Conservation (phyloP, 1,284 basidiomycete genomes). For the Moesziomyces sp. region DNA sequence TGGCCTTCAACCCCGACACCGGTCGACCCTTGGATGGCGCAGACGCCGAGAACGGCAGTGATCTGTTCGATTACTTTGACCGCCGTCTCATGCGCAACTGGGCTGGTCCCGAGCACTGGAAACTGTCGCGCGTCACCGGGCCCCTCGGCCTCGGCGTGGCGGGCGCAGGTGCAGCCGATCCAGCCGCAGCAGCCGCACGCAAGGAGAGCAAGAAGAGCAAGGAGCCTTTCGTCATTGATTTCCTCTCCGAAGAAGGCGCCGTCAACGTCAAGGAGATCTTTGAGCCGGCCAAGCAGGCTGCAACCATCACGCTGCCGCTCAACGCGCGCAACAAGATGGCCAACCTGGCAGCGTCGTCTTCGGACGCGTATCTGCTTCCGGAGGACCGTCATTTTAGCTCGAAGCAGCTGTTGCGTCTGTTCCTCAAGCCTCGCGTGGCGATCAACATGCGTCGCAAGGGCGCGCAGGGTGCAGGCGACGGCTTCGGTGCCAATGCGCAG, state of each 20-base stretch:
- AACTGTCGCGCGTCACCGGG: slow-evolving; percentile 71
- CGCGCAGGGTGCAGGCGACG: slow-evolving; percentile 76
- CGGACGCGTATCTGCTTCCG: slow-evolving; percentile 79
- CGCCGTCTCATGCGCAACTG: slow-evolving; percentile 89
- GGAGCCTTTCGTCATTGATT: slow-evolving; percentile 88
- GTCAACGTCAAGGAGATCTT: slow-evolving; percentile 84
- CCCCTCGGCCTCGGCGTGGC: slow-evolving; percentile 29
- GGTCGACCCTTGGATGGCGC: slow-evolving; percentile 32
- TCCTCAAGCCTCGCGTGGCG: slow-evolving; percentile 78
- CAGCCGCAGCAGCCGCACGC: slow-evolving; percentile 22
- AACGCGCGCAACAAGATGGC: slow-evolving; percentile 69
- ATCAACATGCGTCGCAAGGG: slow-evolving; percentile 75
- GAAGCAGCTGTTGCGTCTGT: slow-evolving; percentile 86
- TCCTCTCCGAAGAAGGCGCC: slow-evolving; percentile 74
- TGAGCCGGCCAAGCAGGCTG: slow-evolving; percentile 67
- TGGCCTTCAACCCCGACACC: slow-evolving; percentile 71
- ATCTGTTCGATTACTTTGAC: slow-evolving; percentile 89
- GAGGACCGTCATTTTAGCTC: slow-evolving; percentile 98
- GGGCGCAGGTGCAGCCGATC: slow-evolving; percentile 19
- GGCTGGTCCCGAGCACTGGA: slow-evolving; percentile 99
- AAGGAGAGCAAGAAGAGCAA: slow-evolving; percentile 68
- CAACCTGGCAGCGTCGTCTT: slow-evolving; percentile 32
- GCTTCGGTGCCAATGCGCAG: slow-evolving; percentile 84
- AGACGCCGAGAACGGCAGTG: slow-evolving; percentile 42
- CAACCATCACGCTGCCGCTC: slow-evolving; percentile 69